Percentiles rank a stretch among this genome's conserved stretches.
Evolutionary conservation across 768 basidiomycete species (phyloP).

Genomic region (Russula earlei): DNA sequence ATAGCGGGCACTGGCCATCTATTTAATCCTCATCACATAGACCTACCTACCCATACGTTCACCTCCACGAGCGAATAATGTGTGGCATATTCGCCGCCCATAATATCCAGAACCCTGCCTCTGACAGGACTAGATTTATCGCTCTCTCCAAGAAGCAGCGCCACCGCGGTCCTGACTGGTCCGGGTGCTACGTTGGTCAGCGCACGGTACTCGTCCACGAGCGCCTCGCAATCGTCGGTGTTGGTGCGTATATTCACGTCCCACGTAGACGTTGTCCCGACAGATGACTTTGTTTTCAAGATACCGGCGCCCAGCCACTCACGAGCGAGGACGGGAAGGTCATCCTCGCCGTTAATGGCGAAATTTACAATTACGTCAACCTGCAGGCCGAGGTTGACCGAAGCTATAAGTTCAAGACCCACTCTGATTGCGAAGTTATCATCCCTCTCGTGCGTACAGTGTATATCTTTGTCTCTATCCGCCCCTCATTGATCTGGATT

Average conservation of each 20-base stretch:
- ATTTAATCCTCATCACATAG: too few relatives aligned
- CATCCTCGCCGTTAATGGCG: slow-evolving; percentile 91
- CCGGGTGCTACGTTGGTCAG: slow-evolving; percentile 84
- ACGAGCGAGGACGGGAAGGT: slow-evolving; percentile 75
- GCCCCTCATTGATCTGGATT: slow-evolving; percentile 7
- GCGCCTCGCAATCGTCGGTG: slow-evolving; percentile 93
- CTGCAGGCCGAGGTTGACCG: slow-evolving; percentile 60
- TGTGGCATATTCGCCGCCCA: slow-evolving; percentile 90
- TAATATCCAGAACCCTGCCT: slow-evolving; percentile 60
- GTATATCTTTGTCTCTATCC: not conserved
- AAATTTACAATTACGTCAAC: slow-evolving; percentile 94
- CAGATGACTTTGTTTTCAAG: slow-evolving; percentile 33
- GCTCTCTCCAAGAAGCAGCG: slow-evolving; percentile 83
- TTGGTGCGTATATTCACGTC: slow-evolving; percentile 64
- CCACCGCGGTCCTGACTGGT: slow-evolving; percentile 98
- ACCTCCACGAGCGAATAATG: slow-evolving; percentile 39
- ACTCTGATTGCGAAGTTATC: slow-evolving; percentile 97
- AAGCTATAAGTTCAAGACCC: slow-evolving; percentile 82
- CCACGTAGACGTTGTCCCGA: not conserved
- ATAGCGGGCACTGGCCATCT: too few relatives aligned
- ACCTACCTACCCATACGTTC: too few relatives aligned
- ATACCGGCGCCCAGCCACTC: slow-evolving; percentile 94
- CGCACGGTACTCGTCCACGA: slow-evolving; percentile 85
- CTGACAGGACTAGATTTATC: slow-evolving; percentile 64
- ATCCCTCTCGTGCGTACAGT: slow-evolving; percentile 61